These are phyloP conservation scores for Aspergillus bertholletiae DNA, from an alignment of 495 filamentous ascomycete genomes.

Conservation along the genomic window DNA sequence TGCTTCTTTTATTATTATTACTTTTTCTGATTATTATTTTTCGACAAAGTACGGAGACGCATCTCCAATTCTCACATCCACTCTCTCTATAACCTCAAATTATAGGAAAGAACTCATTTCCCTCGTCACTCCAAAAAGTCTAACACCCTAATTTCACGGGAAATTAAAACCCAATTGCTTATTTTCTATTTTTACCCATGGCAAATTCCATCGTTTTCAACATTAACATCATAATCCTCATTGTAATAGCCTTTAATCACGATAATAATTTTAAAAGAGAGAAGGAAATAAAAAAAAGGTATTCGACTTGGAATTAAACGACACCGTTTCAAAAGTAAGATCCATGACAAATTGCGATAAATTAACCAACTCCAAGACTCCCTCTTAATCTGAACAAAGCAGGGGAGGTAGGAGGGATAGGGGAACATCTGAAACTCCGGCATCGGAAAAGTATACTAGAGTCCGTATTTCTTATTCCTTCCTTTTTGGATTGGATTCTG, in stretches of 20 bases:
- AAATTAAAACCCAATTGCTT: slow-evolving; percentile 14
- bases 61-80: no score
- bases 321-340: not conserved
- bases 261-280: not conserved
- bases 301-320: not conserved
- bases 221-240: not conserved
- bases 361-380: not conserved
- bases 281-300: not conserved
- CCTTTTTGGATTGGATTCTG: not conserved
- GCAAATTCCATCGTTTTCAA: slow-evolving; percentile 4
- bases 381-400: slow-evolving; percentile 5
- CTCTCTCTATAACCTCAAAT: no score
- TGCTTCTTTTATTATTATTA: no score
- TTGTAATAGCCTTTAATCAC: not conserved
- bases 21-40: no score
- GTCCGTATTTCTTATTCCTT: not conserved
- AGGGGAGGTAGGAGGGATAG: slow-evolving; percentile 1
- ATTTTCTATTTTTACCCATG: slow-evolving; percentile 14
- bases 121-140: slow-evolving; percentile 2
- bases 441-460: slow-evolving; percentile 23
- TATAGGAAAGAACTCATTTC: slow-evolving; percentile 9
- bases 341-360: not conserved
- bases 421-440: slow-evolving; percentile 23
- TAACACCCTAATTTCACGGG: slow-evolving; percentile 3
- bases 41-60: no score